A percentile compares a stretch with the other conserved stretches of the same genome.
phyloP scores from a whole-genome alignment of 139 green algal genomes.

The Picochlorum sp. region DNA sequence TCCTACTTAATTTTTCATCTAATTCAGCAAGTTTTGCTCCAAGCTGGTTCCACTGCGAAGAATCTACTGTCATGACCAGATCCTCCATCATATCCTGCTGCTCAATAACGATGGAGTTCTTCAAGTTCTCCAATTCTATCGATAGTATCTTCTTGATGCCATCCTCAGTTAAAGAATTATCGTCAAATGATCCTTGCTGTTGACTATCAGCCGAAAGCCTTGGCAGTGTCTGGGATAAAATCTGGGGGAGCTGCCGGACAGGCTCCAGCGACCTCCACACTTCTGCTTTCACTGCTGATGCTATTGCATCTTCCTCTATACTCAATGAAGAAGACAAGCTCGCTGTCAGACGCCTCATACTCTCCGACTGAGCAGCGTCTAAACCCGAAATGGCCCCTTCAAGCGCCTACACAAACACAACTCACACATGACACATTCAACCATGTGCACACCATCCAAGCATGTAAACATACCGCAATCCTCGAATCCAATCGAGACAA shows the following conservation, averaged over 20 bases:
- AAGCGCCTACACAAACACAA: slow-evolving; percentile 10
- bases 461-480: slow-evolving; percentile 18
- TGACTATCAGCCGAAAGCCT: slow-evolving; percentile 16
- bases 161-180: background rate
- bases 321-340: slow-evolving; percentile 13
- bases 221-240: slow-evolving; percentile 13
- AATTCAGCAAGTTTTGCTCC: slow-evolving; percentile 12
- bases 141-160: too few species aligned
- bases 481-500: slow-evolving; percentile 20
- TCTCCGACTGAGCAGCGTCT: slow-evolving; percentile 16
- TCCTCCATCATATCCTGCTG: too few species aligned
- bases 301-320: slow-evolving; percentile 10
- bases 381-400: slow-evolving; percentile 21
- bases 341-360: slow-evolving; percentile 1
- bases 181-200: background rate
- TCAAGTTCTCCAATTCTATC: too few species aligned
- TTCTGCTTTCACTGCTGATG: slow-evolving; percentile 20
- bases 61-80: too few species aligned
- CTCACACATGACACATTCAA: background rate
- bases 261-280: slow-evolving; percentile 19
- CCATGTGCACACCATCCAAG: background rate
- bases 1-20: background rate
- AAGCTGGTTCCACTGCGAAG: slow-evolving; percentile 22
- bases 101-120: too few species aligned
- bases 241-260: slow-evolving; percentile 21